phyloP scores from a whole-genome alignment of 306 rosid genomes.

The Citrullus colocynthis region DNA sequence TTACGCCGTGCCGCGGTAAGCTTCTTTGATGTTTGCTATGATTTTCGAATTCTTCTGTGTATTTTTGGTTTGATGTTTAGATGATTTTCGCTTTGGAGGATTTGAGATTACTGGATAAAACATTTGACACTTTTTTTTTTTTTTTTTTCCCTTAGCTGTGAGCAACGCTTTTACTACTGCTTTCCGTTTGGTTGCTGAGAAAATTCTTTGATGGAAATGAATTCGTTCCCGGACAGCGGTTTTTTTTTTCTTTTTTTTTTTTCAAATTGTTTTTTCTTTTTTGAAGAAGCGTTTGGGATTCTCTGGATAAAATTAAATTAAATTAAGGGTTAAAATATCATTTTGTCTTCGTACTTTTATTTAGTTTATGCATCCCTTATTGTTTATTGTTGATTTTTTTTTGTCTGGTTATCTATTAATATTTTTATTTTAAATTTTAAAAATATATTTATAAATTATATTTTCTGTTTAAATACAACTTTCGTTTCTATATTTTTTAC shows the following conservation, averaged over 20 bases:
- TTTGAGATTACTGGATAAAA: not conserved
- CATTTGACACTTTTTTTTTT: not conserved
- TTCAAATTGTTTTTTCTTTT: too few species aligned
- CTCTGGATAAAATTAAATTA: not conserved
- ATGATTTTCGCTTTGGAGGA: not conserved
- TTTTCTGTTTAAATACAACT: too few species aligned
- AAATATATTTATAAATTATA: too few species aligned
- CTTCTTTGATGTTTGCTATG: not conserved
- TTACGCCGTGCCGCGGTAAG: constrained; percentile 36
- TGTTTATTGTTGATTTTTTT: too few species aligned
- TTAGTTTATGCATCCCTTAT: too few species aligned
- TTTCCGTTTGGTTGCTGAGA: not conserved
- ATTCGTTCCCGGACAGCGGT: not conserved
- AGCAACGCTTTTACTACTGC: not conserved
- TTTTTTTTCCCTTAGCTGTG: not conserved
- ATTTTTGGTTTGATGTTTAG: not conserved
- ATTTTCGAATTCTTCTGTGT: not conserved
- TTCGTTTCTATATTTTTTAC: too few species aligned
- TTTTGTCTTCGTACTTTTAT: too few species aligned
- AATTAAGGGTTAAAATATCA: not conserved
- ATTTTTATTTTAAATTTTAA: too few species aligned
- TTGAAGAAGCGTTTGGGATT: not conserved
- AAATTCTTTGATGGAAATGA: not conserved
- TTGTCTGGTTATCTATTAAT: too few species aligned
- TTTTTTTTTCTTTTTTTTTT: too few species aligned